Base-by-base conservation (phyloP, 441 rosid genomes). In the Gossypium schwendimanii region DNA sequence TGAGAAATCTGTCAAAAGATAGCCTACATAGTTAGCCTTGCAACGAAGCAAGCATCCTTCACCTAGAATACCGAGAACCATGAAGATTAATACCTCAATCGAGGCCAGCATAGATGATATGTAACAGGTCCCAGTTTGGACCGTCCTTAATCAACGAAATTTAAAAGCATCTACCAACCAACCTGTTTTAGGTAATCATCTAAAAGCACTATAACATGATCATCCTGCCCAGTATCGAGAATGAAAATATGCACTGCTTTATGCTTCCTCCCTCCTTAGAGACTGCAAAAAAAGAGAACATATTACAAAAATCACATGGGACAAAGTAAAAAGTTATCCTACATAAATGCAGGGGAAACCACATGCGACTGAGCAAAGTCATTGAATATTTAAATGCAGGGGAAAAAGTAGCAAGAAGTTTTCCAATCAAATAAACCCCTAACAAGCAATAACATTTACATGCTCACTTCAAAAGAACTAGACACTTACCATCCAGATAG, bases 101-200 rank as follows among this genome's bases (percentile, higher is more conserved):
- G 15, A 36, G n/a, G 41, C 33, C 20, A 39, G 65, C 26, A 14
- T 2, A 26, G 67, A 45, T 45, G 17, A 71, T 5, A 17, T 58
- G 17, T 28, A 57, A 66, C 17, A 45, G 57, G 44, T 1, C 41
- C 12, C 17, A 23, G 23, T 45, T 44, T 41, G 63, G 45, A 53
- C 36, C 49, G 36, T 33, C 2, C 60, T 20, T 54, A 54, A 54
- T 18, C 60, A 54, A 45, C 14, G 4, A 26, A 23, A 23, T 23
- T 23, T n/a, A 23, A 36, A 67, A 49, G 9, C 44, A 26, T 70
- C 36, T 57, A 63, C 26, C 44, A 72, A 70, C 78, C 7, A 78
- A 90, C 95, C 95, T 90, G 96, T 71, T 73, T 79, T 77, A 88
- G 79, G 77, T 91, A 90, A 84, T 93, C 97, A 76, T 91, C 94